Evolutionary conservation across 2,329 filamentous ascomycete species (phyloP), one percentile per base, ranked within the genome.

Genomic region (Epicoccum sorghinum): DNA sequence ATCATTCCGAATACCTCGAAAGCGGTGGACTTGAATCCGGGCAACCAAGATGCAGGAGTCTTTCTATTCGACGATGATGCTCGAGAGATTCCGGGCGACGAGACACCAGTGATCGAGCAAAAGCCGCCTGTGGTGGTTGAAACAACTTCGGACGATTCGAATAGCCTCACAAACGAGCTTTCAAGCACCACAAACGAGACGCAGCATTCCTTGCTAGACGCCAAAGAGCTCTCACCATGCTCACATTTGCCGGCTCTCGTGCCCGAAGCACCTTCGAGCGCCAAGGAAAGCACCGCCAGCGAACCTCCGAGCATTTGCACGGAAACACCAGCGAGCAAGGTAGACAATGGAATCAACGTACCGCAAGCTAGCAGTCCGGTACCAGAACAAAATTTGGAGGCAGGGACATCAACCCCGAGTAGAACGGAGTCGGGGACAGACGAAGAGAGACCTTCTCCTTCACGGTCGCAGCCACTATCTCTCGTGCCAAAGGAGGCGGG

Each of bases 21-120:
- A 22, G 44, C 45, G 3, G 42, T 63, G 3, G 58, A 63, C 22
- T 35, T 67, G 0, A 50, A 63, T 38, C 54, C 61, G 0, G 58
- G 57, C 2, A 57, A 57, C 10, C 49, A 63, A 8, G 64, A 66
- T 30, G 59, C 59, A 8, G 62, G 64, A 0, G 52, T 60, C 1
- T 66, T 66, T 25, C 32, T 58, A 1, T 67, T 64, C 23, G 59
- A 63, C 13, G 61, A 64, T 10, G 54, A 47, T 46, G 55, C 52
- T 4, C 42, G 51, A 9, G 52, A 56, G 22, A 43, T 56, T 8
- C 38, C 42, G 6, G 47, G 32, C 14, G 42, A 55, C 27, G 40
- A 50, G 23, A 46, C 46, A 13, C 46, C 46, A n/a, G 5, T 47
- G 13, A n/a, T 38, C 4, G 41, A 25, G 10, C 46, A 25, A 14